Percentiles rank a stretch among this genome's conserved stretches.
phyloP scores from a whole-genome alignment of 169 alveolate species.

The Babesia sp. region DNA sequence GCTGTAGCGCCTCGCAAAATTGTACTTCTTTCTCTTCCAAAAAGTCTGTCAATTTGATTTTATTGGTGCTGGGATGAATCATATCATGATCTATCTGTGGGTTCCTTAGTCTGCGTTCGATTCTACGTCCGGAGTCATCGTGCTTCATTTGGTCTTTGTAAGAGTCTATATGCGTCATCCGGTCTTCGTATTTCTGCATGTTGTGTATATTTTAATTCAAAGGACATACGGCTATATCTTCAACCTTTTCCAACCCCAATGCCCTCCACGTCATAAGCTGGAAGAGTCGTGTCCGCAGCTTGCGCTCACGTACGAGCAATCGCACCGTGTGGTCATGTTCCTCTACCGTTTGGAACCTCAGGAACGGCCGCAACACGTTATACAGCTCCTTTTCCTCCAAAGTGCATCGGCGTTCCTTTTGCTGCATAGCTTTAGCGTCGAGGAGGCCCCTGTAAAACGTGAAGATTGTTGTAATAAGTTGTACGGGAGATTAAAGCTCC shows the following conservation, averaged over 20 bases:
- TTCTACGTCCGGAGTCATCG: slow-evolving; percentile 58
- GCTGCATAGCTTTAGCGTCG: slow-evolving; percentile 85
- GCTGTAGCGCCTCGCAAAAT: slow-evolving; percentile 61
- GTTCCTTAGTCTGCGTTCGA: slow-evolving; percentile 45
- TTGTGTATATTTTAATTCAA: not conserved
- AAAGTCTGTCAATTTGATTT: slow-evolving; percentile 40
- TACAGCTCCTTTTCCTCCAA: slow-evolving; percentile 88
- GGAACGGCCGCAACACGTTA: slow-evolving; percentile 83
- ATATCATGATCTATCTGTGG: slow-evolving; percentile 21
- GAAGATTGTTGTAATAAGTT: not conserved
- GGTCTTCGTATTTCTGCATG: slow-evolving; percentile 51
- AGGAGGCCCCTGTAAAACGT: slow-evolving; percentile 76
- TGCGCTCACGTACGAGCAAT: slow-evolving; percentile 82
- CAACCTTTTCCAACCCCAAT: slow-evolving; percentile 84
- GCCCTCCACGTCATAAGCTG: slow-evolving; percentile 88
- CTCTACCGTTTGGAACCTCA: slow-evolving; percentile 86
- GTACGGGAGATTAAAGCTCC: too few relatives aligned
- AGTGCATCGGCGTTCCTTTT: slow-evolving; percentile 85
- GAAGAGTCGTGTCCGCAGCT: slow-evolving; percentile 81
- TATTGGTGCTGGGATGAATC: slow-evolving; percentile 5
- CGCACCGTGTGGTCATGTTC: slow-evolving; percentile 87
- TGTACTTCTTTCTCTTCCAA: slow-evolving; percentile 61
- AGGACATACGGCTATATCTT: slow-evolving; percentile 77
- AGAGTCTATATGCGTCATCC: slow-evolving; percentile 26
- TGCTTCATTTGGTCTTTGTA: slow-evolving; percentile 57